Base-by-base conservation (phyloP, 345 rosid species). In the Kandelia obovata region DNA sequence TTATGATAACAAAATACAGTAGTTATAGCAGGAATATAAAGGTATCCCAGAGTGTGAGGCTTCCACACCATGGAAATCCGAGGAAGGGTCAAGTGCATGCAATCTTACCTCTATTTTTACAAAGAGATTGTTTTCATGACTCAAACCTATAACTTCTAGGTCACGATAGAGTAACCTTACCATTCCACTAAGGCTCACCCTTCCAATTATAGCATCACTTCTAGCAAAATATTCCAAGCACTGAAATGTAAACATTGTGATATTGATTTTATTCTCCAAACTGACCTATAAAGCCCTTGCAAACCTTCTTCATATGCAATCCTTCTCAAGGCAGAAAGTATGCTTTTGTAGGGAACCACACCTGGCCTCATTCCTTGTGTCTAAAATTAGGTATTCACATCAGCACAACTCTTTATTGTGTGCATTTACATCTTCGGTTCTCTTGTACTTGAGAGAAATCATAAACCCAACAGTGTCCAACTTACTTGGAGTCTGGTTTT, bases 401-500 rank as follows among this genome's bases (percentile, higher is more conserved):
- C 37, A 34, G 37, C 9, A 43, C 49, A 11, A 43, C 49, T 11
- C 1, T 43, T 43, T 43, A 43, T 43, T 13, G 19, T 43, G 49
- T 43, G 49, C 49, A 43, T 43, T 13, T 4, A 43, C 16, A 15
- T 43, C 49, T 43, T 43, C 13, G 13, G 17, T 43, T 43, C 17
- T 43, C 49, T 43, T 43, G 49, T 43, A 15, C 49, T 57, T 51
- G 19, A 58, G 49, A 59, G 51, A 32, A 49, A 64, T 53, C 16
- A 30, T 21, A 64, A 20, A 28, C 53, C 16, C 5, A 26, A 58
- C 47, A 47, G 19, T 39, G 52, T 53, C n/a, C 19, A 35, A 83
- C 88, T 75, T 69, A 92, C 99, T 85, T 92, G 96, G 68, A 92
- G 88, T 71, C 99, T 86, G 72, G 97, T 95, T 86, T 95, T 92